A percentile compares a stretch with the other conserved stretches of the same genome.
Conservation (phyloP, 1,139 yeast genomes). For the Diutina catenulata region DNA sequence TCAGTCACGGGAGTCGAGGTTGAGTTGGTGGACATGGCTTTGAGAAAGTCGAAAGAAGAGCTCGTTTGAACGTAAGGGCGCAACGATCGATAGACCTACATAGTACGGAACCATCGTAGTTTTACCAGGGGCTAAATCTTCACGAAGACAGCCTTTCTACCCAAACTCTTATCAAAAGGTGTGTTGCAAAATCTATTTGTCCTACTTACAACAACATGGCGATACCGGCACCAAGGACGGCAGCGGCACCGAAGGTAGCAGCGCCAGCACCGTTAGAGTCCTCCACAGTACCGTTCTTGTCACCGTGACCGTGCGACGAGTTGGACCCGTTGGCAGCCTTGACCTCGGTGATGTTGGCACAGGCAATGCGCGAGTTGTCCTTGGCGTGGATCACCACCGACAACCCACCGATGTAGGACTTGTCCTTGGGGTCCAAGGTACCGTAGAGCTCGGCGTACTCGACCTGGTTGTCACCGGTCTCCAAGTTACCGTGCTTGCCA, state of each 20-base stretch:
- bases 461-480: constrained; percentile 15
- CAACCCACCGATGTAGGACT: constrained; percentile 25
- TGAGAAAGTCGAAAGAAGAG: too few relatives aligned
- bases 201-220: constrained; percentile 11
- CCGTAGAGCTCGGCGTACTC: constrained; percentile 24
- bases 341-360: constrained; percentile 26
- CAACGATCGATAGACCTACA: too few relatives aligned
- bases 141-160: too few relatives aligned
- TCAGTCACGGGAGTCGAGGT: too few relatives aligned
- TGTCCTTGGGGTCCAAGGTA: constrained; percentile 23
- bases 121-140: too few relatives aligned
- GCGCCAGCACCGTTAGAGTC: constrained; percentile 8
- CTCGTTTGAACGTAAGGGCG: too few relatives aligned
- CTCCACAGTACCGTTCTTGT: background rate
- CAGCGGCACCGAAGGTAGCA: constrained; percentile 6
- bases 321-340: background rate
- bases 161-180: too few relatives aligned
- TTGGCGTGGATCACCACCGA: constrained; percentile 27
- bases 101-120: too few relatives aligned
- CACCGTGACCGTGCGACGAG: background rate
- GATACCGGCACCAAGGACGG: constrained; percentile 11
- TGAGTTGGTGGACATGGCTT: too few relatives aligned
- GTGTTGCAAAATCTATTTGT: too few relatives aligned
- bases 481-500: constrained; percentile 27
- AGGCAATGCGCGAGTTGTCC: constrained; percentile 24